Conservation (phyloP, 192 early-diverging fungal species). For the Rhizophagus clarus region DNA sequence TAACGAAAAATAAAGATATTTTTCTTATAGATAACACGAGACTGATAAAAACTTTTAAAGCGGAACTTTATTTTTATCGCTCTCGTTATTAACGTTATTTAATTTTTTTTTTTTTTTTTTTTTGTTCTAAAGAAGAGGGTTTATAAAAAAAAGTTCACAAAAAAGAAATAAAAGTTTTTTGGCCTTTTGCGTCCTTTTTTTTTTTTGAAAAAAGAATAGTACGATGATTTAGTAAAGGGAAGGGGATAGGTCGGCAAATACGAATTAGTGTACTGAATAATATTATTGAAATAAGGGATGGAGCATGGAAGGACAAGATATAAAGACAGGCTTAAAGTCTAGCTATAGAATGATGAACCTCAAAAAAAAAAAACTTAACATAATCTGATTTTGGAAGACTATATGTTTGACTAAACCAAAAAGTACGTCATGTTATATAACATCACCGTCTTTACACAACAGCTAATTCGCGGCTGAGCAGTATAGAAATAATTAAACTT, state of each 20-base stretch:
- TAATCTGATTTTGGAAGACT: not conserved
- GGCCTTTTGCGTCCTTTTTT: not conserved
- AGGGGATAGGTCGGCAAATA: not conserved
- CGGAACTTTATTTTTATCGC: too few species aligned
- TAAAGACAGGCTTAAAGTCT: not conserved
- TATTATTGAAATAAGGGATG: not conserved
- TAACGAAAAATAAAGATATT: too few species aligned
- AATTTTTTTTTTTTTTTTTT: too few species aligned
- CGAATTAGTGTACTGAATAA: not conserved
- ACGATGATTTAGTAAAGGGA: not conserved
- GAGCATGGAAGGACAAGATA: not conserved
- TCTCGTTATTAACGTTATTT: too few species aligned
- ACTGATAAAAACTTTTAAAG: too few species aligned
- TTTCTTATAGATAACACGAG: too few species aligned
- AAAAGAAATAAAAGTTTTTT: not conserved
- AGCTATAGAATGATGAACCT: not conserved
- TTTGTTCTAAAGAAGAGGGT: too few species aligned
- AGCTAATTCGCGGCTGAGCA: not conserved
- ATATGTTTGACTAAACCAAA: not conserved
- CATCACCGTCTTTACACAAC: not conserved
- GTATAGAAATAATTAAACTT: too few species aligned
- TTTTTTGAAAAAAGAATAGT: not conserved
- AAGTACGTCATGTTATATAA: not conserved
- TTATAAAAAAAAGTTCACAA: not conserved
- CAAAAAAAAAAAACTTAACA: not conserved